Evolutionary conservation across 2,329 filamentous ascomycete species (phyloP), one percentile per base, ranked within the genome.

Genomic region (Anisogramma anomala): DNA sequence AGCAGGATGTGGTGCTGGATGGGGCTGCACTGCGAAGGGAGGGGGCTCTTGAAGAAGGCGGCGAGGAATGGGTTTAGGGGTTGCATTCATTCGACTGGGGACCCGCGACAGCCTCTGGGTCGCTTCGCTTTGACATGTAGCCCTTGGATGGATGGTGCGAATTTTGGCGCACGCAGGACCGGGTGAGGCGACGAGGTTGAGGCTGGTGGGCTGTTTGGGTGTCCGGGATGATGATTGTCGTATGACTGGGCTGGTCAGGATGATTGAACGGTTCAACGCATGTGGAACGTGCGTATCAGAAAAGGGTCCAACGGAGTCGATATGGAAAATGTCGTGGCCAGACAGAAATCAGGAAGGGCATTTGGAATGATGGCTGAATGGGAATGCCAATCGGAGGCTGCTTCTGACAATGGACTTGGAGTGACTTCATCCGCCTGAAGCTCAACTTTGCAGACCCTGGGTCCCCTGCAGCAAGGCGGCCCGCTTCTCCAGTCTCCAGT

Each of bases 41-140:
- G 75, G 62, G 85, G 79, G 76, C 87, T 96, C 71, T 86, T 87
- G 75, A 95, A 95, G 79, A 98, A 96, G 73, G 89, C 87, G 72
- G 84, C 82, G 64, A 98, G 75, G 68, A 95, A 96, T 63, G 91
- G 91, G 68, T 98, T 98, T 79, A 96, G 75, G 70, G 91, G 86
- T 81, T 88, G 88, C 88, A 94, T 94, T 79, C 82, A 58, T 53
- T 58, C 56, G 50, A 53, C 51, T 48, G 36, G 36, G 35, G 39
- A 41, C 36, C 43, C 43, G 40, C 46, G 41, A 46, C 43, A 32
- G 39, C 46, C 43, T 40, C 38, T 30, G 19, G 36, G 46, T 40
- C 37, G 43, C 33, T 39, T 25, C 25, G 26, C 33, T 33, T 43
- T 36, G 23, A 33, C 46, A 48, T 48, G 28, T 39, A 47, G 38